Evolutionary conservation across 805 yeast genomes (phyloP), one percentile per base, ranked within the genome.

Genomic region (Wickerhamomyces mucosus): DNA sequence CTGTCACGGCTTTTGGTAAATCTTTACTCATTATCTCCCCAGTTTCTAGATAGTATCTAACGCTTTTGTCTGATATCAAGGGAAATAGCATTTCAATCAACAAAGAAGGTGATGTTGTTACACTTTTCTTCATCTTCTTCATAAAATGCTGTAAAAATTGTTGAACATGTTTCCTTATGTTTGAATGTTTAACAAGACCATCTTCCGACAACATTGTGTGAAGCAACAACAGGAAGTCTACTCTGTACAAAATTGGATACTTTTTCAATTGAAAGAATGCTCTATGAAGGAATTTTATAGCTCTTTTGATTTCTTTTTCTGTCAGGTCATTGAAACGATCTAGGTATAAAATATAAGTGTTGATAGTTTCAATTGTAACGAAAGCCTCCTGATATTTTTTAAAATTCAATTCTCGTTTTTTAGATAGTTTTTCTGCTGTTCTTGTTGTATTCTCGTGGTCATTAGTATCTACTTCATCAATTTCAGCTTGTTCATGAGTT

Each of bases 51-150:
- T 65, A 89, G 27, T 64, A 58, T 37, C 61, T 58, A 15, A 64
- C 59, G 38, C 51, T 67, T 15, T 55, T 57, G 46, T 61, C 73
- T 54, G 50, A 71, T 38, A 61, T 40, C 43, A 77, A 61, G 27
- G 81, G 71, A 49, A 84, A 83, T 31, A 85, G 56, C 4, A 89
- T 45, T 46, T 85, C 95, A 6, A 71, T 59, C 40, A 53, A 74
- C 45, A 66, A 66, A 33, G 67, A 59, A 29, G 70, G 88, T 39
- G 76, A 67, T 43, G 51, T 64, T 15, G 55, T 62, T 35, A 65
- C 60, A 37, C 58, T 66, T 47, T 54, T 58, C 28, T 59, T 71
- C 44, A 76, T 63, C 40, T 69, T 69, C 33, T 69, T 66, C 72
- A 84, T 72, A 42, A 66, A 85, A 43, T 77, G 75, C 15, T 65